Evolutionary conservation across 2,329 filamentous ascomycete genomes (phyloP).

Genomic region (Neofusicoccum laricinum): DNA sequence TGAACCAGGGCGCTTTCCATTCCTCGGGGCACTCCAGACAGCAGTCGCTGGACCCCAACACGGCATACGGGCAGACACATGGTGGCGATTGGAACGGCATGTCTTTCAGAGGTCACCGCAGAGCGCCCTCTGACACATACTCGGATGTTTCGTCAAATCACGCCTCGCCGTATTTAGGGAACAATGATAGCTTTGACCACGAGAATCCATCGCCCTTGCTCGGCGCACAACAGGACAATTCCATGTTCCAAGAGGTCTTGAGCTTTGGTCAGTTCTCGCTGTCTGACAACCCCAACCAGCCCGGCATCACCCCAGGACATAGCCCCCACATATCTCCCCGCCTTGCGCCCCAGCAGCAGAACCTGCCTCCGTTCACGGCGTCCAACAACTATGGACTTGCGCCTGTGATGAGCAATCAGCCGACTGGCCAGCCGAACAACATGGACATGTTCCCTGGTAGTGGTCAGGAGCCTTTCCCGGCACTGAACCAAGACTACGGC

Average conservation of each 20-base stretch:
- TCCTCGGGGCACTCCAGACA: constrained; percentile 58
- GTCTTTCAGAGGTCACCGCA: constrained; percentile 75
- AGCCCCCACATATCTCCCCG: constrained; percentile 70
- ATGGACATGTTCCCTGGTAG: constrained; percentile 52
- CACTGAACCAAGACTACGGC: constrained; percentile 54
- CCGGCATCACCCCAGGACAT: constrained; percentile 59
- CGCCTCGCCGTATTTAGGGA: constrained; percentile 76
- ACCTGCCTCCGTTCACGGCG: constrained; percentile 48
- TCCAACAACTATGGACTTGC: constrained; percentile 46
- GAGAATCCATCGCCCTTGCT: constrained; percentile 78
- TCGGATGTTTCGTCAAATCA: constrained; percentile 81
- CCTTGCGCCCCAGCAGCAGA: constrained; percentile 66
- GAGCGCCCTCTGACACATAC: constrained; percentile 78
- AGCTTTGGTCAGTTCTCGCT: constrained; percentile 78
- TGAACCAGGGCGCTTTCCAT: constrained; percentile 52
- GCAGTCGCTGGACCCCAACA: constrained; percentile 60
- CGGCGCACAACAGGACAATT: constrained; percentile 65
- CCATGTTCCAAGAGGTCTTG: constrained; percentile 73
- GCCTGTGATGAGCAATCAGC: constrained; percentile 47
- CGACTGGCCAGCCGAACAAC: constrained; percentile 42
- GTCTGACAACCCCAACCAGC: constrained; percentile 54
- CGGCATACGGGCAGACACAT: constrained; percentile 56
- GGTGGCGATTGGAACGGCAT: constrained; percentile 59
- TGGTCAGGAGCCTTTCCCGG: constrained; percentile 48
- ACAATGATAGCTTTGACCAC: constrained; percentile 76